Conservation (phyloP, 768 basidiomycete species). For the Rhizopogon salebrosus region DNA sequence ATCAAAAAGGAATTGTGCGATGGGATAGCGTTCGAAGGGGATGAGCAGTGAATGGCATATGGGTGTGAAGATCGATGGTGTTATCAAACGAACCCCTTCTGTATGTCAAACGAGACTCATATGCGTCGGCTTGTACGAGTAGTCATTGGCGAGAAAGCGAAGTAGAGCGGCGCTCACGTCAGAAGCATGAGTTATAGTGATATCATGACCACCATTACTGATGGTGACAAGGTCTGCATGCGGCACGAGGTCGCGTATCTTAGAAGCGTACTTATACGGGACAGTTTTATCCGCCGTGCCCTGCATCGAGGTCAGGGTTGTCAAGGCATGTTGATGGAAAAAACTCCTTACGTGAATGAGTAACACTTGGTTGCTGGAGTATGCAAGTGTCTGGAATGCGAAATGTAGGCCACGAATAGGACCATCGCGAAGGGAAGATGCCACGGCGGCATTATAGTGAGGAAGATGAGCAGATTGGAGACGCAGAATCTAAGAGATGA, state of each 20-base stretch:
- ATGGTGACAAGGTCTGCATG: conserved; percentile 26
- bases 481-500: conserved; percentile 54
- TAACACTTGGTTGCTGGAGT: conserved; percentile 46
- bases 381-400: conserved; percentile 47
- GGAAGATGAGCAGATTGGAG: conserved; percentile 73
- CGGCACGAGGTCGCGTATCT: conserved; percentile 26
- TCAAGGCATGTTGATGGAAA: no score
- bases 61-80: neutral
- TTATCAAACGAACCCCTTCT: neutral
- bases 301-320: conserved; percentile 8
- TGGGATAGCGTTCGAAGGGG: neutral
- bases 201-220: conserved; percentile 23
- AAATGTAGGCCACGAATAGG: conserved; percentile 59
- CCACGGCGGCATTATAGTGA: conserved; percentile 72
- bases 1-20: neutral
- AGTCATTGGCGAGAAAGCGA: conserved; percentile 14
- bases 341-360: conserved; percentile 55
- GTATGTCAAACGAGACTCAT: neutral
- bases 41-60: neutral
- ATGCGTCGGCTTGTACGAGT: neutral
- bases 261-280: conserved; percentile 26
- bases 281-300: conserved; percentile 30
- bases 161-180: conserved; percentile 26
- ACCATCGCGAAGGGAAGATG: conserved; percentile 68
- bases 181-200: conserved; percentile 26